Percentiles rank a stretch among this genome's conserved stretches.
phyloP scores from a whole-genome alignment of 352 stramenopile species.

The Plasmopara muralis region DNA sequence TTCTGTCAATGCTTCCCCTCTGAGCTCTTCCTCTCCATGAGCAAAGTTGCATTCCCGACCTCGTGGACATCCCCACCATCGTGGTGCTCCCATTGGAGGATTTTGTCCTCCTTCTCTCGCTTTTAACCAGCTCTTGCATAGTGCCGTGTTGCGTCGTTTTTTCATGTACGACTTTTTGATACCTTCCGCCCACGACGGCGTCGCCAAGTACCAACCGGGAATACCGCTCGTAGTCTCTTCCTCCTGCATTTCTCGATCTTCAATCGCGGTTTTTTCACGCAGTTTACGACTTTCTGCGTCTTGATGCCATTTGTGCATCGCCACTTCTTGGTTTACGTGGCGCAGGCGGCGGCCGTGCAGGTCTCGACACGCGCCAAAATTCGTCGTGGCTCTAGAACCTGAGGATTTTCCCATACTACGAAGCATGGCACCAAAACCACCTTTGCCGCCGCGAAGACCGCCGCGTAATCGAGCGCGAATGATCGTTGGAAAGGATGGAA shows the following conservation, averaged over 20 bases:
- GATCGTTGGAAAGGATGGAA: slow-evolving; percentile 49
- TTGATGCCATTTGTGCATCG: slow-evolving; percentile 73
- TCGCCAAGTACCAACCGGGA: slow-evolving; percentile 74
- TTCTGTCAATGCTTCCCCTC: slow-evolving; percentile 55
- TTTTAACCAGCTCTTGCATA: slow-evolving; percentile 70
- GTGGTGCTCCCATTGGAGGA: slow-evolving; percentile 41
- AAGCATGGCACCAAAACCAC: slow-evolving; percentile 82
- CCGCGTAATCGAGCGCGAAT: slow-evolving; percentile 56
- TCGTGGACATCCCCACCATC: slow-evolving; percentile 79
- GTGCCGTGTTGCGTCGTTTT: slow-evolving; percentile 64
- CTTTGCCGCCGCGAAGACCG: slow-evolving; percentile 71
- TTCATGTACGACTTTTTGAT: slow-evolving; percentile 85
- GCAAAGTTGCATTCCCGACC: slow-evolving; percentile 79
- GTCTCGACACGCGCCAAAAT: slow-evolving; percentile 76
- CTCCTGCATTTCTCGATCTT: slow-evolving; percentile 60
- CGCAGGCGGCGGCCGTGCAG: slow-evolving; percentile 70
- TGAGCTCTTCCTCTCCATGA: slow-evolving; percentile 71
- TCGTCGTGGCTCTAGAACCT: slow-evolving; percentile 59
- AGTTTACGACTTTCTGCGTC: slow-evolving; percentile 43
- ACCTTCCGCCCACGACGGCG: slow-evolving; percentile 75
- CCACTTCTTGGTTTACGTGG: slow-evolving; percentile 85
- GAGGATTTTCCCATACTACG: slow-evolving; percentile 71
- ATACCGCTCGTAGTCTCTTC: slow-evolving; percentile 83
- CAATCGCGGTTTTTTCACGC: slow-evolving; percentile 40
- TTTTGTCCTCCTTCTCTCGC: slow-evolving; percentile 38